Percentiles rank a stretch among this genome's conserved stretches.
Conservation (phyloP, 78 protist genomes). For the Monocercomonoides exilis region DNA sequence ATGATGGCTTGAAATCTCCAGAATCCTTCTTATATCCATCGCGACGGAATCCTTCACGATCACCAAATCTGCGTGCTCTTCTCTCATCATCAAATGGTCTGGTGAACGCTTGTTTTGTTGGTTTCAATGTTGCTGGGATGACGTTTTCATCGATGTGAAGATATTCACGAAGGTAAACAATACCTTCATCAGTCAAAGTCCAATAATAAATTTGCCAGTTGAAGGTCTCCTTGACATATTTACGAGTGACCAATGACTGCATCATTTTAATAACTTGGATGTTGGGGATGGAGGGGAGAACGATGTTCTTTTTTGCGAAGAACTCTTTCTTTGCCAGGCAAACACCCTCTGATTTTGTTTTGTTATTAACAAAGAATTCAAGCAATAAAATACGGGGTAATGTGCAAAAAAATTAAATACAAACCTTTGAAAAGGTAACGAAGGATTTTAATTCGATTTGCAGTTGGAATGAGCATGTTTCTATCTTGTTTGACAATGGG, state of each 20-base stretch:
- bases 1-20: neutral
- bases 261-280: constrained; percentile 1
- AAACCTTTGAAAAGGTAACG: constrained; percentile 8
- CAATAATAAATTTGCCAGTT: neutral
- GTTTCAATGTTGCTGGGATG: neutral
- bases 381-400: neutral
- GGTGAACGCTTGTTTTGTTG: neutral
- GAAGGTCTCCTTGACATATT: constrained; percentile 6
- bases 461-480: neutral
- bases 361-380: no score
- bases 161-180: constrained; percentile 1
- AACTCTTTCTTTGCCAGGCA: neutral
- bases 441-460: neutral
- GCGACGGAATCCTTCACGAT: neutral
- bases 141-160: constrained; percentile 4
- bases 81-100: neutral
- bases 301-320: neutral
- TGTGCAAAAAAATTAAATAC: neutral
- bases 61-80: neutral
- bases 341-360: neutral
- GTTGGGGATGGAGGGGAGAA: neutral
- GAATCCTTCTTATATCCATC: neutral
- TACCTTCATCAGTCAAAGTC: neutral
- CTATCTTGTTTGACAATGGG: no score
- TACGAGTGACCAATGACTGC: neutral